Evolutionary conservation across 2,329 filamentous ascomycete species (phyloP), one percentile per base, ranked within the genome.

Genomic region (Fusarium sp.): DNA sequence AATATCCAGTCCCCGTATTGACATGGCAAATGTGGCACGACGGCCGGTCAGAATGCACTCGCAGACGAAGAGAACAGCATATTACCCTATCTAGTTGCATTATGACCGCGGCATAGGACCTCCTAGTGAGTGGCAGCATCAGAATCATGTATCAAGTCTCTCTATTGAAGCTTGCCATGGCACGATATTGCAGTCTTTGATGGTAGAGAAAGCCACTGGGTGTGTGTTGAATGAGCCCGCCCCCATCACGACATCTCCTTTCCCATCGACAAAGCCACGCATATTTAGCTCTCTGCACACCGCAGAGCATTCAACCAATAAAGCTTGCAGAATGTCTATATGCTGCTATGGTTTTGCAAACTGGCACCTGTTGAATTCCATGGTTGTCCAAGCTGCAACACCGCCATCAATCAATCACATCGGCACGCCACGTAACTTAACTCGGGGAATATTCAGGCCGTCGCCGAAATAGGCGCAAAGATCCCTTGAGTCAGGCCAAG

Each of bases 361-460:
- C 43, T 59, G 27, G 46, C 23, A 7, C 45, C 32, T 38, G 32
- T 39, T 32, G 35, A 57, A 6, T 35, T 54, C 41, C 74, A 75
- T 47, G 72, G 72, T 8, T 65, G 72, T 10, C 72, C 74, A 65
- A 75, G 74, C 45, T 68, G 71, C n/a, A 74, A 64, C 57, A 71
- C 57, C 49, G 69, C 57, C 49, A n/a, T n/a, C n/a, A n/a, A 49
- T 57, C 52, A 49, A 49, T 57, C 43, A 49, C 50, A 33, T 45
- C 9, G 27, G 11, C 27, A 29, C 27, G 27, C 27, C 45, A 35
- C 53, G 60, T 31, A 61, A 67, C 49, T 37, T 63, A 33, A 49
- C 63, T 42, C 57, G 23, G 8, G 23, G 23, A 25, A 57, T 29
- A 53, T 63, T 52, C 57, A 43, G 17, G 52, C 60, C 25, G 52